These are phyloP conservation scores for Eimeria praecox DNA, from an alignment of 169 alveolate genomes.

Conservation along the genomic window DNA sequence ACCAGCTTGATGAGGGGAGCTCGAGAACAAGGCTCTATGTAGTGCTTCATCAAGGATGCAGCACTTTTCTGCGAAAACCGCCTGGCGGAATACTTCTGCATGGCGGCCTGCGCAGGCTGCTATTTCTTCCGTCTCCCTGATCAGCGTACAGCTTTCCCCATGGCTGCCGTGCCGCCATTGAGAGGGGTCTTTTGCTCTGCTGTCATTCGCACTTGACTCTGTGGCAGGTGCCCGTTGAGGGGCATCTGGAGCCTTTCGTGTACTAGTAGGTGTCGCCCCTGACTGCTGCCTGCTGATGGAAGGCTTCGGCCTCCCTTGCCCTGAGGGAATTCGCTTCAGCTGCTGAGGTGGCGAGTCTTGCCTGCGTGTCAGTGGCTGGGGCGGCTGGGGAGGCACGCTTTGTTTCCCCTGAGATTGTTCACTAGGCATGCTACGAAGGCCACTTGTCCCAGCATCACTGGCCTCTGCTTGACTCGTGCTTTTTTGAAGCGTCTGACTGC, in stretches of 20 bases:
- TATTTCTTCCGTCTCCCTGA: not conserved
- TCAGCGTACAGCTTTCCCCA: not conserved
- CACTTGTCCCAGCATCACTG: not conserved
- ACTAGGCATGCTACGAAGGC: not conserved
- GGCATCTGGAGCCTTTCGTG: not conserved
- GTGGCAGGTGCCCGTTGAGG: not conserved
- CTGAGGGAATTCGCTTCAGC: not conserved
- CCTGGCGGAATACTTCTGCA: constrained; percentile 22
- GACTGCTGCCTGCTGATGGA: constrained; percentile 22
- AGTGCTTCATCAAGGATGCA: constrained; percentile 27
- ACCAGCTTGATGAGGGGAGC: not conserved
- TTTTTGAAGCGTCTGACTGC: not conserved
- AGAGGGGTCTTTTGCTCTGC: not conserved
- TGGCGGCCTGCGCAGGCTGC: constrained; percentile 71
- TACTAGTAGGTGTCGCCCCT: not conserved
- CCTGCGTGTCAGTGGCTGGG: not conserved
- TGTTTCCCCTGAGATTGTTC: not conserved
- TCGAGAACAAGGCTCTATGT: constrained; percentile 20
- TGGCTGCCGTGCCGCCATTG: not conserved
- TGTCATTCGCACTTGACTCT: not conserved
- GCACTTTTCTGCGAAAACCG: constrained; percentile 42
- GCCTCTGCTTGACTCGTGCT: not conserved
- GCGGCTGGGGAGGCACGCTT: not conserved
- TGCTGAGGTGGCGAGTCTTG: constrained; percentile 1
- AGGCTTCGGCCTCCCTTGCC: not conserved